Evolutionary conservation across 2,329 filamentous ascomycete species (phyloP).

Genomic region (Diaporthe helianthi): DNA sequence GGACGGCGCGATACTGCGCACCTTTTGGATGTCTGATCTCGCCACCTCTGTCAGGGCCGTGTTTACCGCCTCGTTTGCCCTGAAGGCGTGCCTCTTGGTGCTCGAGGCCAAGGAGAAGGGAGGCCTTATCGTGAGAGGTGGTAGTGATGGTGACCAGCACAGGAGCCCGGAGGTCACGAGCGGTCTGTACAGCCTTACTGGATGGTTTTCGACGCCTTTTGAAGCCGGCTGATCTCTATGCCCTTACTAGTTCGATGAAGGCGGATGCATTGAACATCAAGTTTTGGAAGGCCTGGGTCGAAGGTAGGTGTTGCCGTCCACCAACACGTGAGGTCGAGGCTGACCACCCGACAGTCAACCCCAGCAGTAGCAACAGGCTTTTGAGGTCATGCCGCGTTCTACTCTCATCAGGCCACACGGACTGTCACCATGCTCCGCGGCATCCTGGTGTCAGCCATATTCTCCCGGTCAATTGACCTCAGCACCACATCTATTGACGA

Average conservation of each 20-base stretch:
- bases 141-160: slow-evolving; percentile 35
- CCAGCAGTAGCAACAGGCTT: slow-evolving; percentile 32
- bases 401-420: slow-evolving; percentile 44
- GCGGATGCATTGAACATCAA: slow-evolving; percentile 41
- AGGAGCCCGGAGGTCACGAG: slow-evolving; percentile 48
- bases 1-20: slow-evolving; percentile 45
- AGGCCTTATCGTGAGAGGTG: slow-evolving; percentile 37
- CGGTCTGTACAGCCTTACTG: slow-evolving; percentile 47
- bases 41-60: slow-evolving; percentile 42
- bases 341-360: not conserved
- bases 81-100: slow-evolving; percentile 47
- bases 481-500: slow-evolving; percentile 42
- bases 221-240: slow-evolving; percentile 45
- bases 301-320: slow-evolving; percentile 36
- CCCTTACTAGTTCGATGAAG: slow-evolving; percentile 45
- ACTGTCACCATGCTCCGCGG: slow-evolving; percentile 44
- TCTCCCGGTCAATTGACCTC: slow-evolving; percentile 44
- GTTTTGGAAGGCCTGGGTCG: slow-evolving; percentile 44
- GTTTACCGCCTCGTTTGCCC: slow-evolving; percentile 45
- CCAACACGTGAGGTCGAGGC: not conserved
- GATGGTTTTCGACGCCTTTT: slow-evolving; percentile 47
- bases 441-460: slow-evolving; percentile 44
- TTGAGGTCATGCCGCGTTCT: slow-evolving; percentile 42
- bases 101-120: slow-evolving; percentile 51
- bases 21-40: slow-evolving; percentile 43